Conservation (phyloP, 73 alveolate species). For the Tetrahymena elliotti region DNA sequence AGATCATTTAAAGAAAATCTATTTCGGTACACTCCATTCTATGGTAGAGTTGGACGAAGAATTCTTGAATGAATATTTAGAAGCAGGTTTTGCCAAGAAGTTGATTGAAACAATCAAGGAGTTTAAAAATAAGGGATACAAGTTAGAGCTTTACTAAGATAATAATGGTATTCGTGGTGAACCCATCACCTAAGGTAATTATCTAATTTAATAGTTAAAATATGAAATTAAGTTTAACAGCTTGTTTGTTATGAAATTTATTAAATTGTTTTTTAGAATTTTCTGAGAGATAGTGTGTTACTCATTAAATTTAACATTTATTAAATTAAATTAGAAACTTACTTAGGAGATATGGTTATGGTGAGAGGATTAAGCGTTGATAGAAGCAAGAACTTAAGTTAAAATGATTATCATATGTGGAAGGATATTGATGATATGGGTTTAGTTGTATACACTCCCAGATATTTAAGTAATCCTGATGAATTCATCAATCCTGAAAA, state of each 20-base stretch:
- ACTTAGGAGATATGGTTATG: slow-evolving; percentile 49
- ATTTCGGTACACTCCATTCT: slow-evolving; percentile 43
- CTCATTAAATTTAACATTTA: not conserved
- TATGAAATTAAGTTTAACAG: too few relatives aligned
- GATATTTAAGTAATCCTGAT: slow-evolving; percentile 46
- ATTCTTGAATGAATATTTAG: slow-evolving; percentile 46
- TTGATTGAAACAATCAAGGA: slow-evolving; percentile 33
- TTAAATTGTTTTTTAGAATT: not conserved
- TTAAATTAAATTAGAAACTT: slow-evolving; percentile 27
- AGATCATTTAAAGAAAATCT: slow-evolving; percentile 53
- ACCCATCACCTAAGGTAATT: slow-evolving; percentile 26
- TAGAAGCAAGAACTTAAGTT: slow-evolving; percentile 47
- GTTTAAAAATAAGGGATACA: not conserved
- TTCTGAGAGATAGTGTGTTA: not conserved
- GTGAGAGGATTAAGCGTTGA: slow-evolving; percentile 43
- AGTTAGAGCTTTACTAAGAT: slow-evolving; percentile 42
- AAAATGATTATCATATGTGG: slow-evolving; percentile 40
- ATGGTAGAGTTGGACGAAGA: slow-evolving; percentile 48
- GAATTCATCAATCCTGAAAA: slow-evolving; percentile 49
- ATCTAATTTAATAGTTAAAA: too few relatives aligned
- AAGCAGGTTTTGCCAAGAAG: slow-evolving; percentile 37
- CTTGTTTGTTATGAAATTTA: not conserved
- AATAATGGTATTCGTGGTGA: slow-evolving; percentile 45
- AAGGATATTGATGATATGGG: slow-evolving; percentile 67
- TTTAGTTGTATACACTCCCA: slow-evolving; percentile 48